phyloP scores from a whole-genome alignment of 2,329 filamentous ascomycete species.

The Calonectria henricotiae region DNA sequence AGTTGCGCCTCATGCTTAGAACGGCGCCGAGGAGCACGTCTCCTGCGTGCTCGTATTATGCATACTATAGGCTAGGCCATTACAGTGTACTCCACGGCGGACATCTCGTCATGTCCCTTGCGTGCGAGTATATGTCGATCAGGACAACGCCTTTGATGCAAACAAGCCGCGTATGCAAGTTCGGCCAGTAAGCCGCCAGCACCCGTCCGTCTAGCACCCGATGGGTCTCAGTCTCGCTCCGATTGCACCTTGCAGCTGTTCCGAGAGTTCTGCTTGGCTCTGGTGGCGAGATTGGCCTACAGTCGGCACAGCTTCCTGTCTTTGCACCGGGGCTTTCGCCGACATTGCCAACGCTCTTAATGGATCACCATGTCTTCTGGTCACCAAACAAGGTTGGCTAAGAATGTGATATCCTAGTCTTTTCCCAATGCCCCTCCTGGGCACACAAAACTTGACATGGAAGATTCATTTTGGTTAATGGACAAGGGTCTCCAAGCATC shows the following conservation, averaged over 20 bases:
- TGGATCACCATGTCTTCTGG: constrained; percentile 40
- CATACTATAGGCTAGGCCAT: constrained; percentile 38
- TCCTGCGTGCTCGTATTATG: constrained; percentile 40
- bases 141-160: constrained; percentile 37
- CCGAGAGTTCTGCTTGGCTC: constrained; percentile 52
- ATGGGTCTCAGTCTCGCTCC: constrained; percentile 45
- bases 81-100: constrained; percentile 32
- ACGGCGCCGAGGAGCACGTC: constrained; percentile 40
- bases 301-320: constrained; percentile 55
- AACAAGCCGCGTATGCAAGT: constrained; percentile 8
- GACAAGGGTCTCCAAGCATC: constrained; percentile 53
- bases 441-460: constrained; percentile 39
- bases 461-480: constrained; percentile 46
- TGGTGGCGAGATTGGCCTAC: constrained; percentile 52
- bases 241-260: constrained; percentile 39
- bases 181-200: not conserved
- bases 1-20: constrained; percentile 46
- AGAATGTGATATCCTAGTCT: constrained; percentile 41
- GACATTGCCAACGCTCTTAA: constrained; percentile 33
- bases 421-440: constrained; percentile 37
- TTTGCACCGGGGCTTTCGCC: constrained; percentile 45
- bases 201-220: constrained; percentile 5
- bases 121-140: constrained; percentile 31
- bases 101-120: constrained; percentile 26
- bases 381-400: constrained; percentile 34